Evolutionary conservation across 176 grass and related monocot species (phyloP).

Genomic region (Rhynchospora breviuscula): DNA sequence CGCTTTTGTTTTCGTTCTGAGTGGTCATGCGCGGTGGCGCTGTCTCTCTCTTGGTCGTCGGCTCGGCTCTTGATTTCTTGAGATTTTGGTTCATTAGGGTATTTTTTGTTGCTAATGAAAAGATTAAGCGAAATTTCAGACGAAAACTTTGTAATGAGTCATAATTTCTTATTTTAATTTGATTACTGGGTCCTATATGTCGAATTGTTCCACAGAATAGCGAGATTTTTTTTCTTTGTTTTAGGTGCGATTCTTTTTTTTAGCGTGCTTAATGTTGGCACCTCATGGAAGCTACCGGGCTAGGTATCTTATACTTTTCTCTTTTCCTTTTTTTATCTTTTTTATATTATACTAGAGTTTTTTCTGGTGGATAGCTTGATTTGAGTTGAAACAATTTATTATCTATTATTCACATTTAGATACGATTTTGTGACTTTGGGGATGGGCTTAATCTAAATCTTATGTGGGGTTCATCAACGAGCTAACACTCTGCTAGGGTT

Average conservation of each 20-base stretch:
- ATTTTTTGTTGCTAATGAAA: background rate
- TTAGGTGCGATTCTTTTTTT: slow-evolving; percentile 1
- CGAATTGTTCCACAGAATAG: background rate
- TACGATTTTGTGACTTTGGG: background rate
- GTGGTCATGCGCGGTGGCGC: no score
- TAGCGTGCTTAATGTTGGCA: slow-evolving; percentile 4
- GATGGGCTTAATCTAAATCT: background rate
- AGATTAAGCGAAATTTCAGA: background rate
- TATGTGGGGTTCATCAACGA: background rate
- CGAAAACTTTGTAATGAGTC: background rate
- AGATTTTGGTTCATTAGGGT: background rate
- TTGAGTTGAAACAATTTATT: background rate
- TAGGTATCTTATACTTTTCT: slow-evolving; percentile 13
- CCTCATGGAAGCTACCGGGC: slow-evolving; percentile 18
- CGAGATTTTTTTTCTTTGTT: background rate
- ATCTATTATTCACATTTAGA: background rate
- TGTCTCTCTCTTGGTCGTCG: no score
- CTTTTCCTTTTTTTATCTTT: background rate
- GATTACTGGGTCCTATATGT: background rate
- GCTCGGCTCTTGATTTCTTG: no score
- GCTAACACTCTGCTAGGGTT: background rate
- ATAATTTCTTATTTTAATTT: background rate
- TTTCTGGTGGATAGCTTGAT: background rate
- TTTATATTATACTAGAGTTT: background rate
- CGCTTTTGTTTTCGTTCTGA: no score